phyloP scores from a whole-genome alignment of 176 grass and related monocot genomes.

The Zoysia pacifica region DNA sequence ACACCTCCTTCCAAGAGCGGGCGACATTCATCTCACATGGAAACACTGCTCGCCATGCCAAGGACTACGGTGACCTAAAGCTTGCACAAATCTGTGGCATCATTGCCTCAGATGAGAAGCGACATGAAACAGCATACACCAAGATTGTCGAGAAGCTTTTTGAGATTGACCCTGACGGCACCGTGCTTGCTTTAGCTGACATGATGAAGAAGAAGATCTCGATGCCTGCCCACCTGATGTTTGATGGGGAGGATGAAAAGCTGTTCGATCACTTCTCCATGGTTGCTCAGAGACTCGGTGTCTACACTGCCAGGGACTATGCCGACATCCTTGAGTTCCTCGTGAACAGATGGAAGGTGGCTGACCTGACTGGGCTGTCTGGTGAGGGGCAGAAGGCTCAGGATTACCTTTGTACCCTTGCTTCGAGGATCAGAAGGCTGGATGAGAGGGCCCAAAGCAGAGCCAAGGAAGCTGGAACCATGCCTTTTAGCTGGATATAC shows the following conservation, averaged over 20 bases:
- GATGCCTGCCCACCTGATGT: conserved; percentile 97
- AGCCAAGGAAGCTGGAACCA: conserved; percentile 60
- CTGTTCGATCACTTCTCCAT: conserved; percentile 92
- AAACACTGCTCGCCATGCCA: conserved; percentile 87
- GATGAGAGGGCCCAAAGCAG: conserved; percentile 79
- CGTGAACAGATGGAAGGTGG: conserved; percentile 81
- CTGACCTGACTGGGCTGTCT: conserved; percentile 61
- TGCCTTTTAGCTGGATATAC: conserved; percentile 90
- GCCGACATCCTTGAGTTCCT: conserved; percentile 96
- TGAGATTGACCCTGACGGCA: conserved; percentile 84
- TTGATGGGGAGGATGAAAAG: conserved; percentile 76
- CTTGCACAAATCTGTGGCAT: conserved; percentile 90
- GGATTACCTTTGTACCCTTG: conserved; percentile 85
- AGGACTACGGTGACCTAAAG: conserved; percentile 85
- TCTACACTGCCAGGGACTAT: conserved; percentile 92
- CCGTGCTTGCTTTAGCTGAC: conserved; percentile 70
- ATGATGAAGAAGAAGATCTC: conserved; percentile 99
- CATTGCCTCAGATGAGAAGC: conserved; percentile 92
- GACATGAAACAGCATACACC: conserved; percentile 91
- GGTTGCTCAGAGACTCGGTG: conserved; percentile 76
- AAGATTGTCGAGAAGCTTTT: conserved; percentile 98
- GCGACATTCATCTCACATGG: conserved; percentile 96
- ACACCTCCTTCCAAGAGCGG: conserved; percentile 94
- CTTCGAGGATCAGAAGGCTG: conserved; percentile 76
- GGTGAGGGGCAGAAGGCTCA: conserved; percentile 72